Conservation (phyloP, 1,139 yeast species). For the Kodamaea derodonti region DNA sequence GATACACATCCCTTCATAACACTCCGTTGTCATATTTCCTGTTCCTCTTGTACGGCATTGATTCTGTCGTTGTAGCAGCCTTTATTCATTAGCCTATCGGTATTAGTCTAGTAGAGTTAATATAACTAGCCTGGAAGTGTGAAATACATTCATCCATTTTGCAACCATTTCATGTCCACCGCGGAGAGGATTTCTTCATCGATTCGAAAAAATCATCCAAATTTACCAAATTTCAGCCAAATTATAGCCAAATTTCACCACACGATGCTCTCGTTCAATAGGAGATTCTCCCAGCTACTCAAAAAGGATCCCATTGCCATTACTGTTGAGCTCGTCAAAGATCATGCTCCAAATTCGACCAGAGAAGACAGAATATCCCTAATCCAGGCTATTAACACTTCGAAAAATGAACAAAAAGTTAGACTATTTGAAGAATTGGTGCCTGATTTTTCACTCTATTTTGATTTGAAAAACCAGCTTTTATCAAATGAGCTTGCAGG, state of each 20-base stretch:
- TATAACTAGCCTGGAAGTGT: too few species aligned
- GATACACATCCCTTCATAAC: too few species aligned
- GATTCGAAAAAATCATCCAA: too few species aligned
- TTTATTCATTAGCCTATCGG: too few species aligned
- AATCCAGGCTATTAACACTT: conserved; percentile 9
- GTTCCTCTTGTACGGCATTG: too few species aligned
- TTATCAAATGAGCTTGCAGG: conserved; percentile 10
- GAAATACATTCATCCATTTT: too few species aligned
- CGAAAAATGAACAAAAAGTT: conserved; percentile 9
- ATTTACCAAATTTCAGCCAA: too few species aligned
- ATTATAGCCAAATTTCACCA: background rate
- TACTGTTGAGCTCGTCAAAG: conserved; percentile 8
- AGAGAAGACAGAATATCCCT: conserved; percentile 8
- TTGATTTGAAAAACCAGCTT: conserved; percentile 18
- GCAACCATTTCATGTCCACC: too few species aligned
- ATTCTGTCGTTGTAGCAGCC: too few species aligned
- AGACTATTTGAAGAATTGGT: conserved; percentile 14
- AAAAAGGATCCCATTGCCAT: conserved; percentile 10
- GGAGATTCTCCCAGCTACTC: conserved; percentile 6
- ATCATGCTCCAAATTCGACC: conserved; percentile 5
- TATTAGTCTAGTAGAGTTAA: too few species aligned
- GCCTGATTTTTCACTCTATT: conserved; percentile 34
- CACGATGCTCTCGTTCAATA: conserved; percentile 1
- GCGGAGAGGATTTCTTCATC: too few species aligned
- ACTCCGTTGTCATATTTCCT: too few species aligned